These are phyloP conservation scores for Cornus controversa DNA, from an alignment of 148 eudicot species.

Conservation along the genomic window DNA sequence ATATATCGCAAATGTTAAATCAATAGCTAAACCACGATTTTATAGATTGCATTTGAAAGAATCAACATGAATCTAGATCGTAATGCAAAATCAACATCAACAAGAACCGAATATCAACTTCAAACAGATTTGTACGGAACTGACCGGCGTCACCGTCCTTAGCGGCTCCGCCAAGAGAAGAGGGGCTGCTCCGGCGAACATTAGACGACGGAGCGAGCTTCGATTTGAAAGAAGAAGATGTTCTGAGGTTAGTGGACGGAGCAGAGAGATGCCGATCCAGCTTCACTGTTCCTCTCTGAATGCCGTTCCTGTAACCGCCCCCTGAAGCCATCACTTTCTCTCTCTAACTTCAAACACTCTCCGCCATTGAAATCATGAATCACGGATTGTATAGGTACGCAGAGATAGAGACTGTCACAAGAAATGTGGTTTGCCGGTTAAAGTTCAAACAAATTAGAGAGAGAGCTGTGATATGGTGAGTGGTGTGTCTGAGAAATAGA, in stretches of 20 bases:
- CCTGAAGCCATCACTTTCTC: constrained; percentile 22
- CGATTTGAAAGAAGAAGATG: constrained; percentile 64
- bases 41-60: neutral
- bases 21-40: neutral
- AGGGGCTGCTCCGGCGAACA: constrained; percentile 60
- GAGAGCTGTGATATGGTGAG: neutral
- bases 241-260: constrained; percentile 30
- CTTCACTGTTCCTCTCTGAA: constrained; percentile 23
- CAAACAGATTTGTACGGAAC: constrained; percentile 1
- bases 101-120: neutral
- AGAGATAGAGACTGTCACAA: neutral
- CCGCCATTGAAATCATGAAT: neutral
- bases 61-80: neutral
- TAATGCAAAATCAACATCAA: neutral
- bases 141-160: constrained; percentile 26
- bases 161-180: constrained; percentile 37
- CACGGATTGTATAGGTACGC: neutral
- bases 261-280: constrained; percentile 30
- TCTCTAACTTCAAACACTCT: constrained; percentile 5
- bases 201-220: constrained; percentile 27
- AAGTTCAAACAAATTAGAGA: neutral
- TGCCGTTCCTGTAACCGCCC: constrained; percentile 36
- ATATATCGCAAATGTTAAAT: too few species aligned
- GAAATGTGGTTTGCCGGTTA: neutral
- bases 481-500: neutral